Evolutionary conservation across 768 basidiomycete species (phyloP).

Genomic region (Calvatia gigantea): DNA sequence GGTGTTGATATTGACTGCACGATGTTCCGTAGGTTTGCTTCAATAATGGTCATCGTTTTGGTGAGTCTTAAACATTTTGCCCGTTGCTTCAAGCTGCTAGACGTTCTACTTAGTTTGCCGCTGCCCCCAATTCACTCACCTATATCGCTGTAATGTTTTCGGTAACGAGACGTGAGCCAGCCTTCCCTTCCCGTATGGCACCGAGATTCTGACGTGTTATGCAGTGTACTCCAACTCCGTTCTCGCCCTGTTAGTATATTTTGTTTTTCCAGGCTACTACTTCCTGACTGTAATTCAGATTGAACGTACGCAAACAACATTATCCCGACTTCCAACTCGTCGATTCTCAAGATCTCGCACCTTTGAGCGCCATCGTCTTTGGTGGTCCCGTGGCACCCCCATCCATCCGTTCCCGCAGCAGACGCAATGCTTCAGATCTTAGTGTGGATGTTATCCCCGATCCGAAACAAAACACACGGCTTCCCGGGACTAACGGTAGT

Average conservation of each 20-base stretch:
- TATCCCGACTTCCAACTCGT: not conserved
- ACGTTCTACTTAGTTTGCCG: conserved; percentile 24
- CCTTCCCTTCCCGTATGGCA: not conserved
- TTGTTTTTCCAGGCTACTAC: not conserved
- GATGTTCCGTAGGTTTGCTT: conserved; percentile 24
- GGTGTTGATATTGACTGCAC: not conserved
- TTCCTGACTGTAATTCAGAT: not conserved
- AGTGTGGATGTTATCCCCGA: not conserved
- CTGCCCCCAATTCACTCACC: conserved; percentile 24
- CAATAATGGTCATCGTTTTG: conserved; percentile 26
- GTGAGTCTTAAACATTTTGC: conserved; percentile 13
- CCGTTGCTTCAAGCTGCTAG: not conserved
- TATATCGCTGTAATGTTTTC: conserved; percentile 30
- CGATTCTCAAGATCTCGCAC: not conserved
- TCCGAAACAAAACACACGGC: not conserved
- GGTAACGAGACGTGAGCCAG: conserved; percentile 24
- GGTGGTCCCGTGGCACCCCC: not conserved
- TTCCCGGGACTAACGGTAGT: not conserved
- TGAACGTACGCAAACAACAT: not conserved
- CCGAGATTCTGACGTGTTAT: not conserved
- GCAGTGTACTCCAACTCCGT: conserved; percentile 19
- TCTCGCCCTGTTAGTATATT: conserved; percentile 14
- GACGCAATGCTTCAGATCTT: not conserved
- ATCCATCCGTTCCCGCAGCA: not conserved
- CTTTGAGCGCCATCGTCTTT: not conserved